These are phyloP conservation scores for Russula sp. DNA, from an alignment of 768 basidiomycete genomes.

Conservation along the genomic window DNA sequence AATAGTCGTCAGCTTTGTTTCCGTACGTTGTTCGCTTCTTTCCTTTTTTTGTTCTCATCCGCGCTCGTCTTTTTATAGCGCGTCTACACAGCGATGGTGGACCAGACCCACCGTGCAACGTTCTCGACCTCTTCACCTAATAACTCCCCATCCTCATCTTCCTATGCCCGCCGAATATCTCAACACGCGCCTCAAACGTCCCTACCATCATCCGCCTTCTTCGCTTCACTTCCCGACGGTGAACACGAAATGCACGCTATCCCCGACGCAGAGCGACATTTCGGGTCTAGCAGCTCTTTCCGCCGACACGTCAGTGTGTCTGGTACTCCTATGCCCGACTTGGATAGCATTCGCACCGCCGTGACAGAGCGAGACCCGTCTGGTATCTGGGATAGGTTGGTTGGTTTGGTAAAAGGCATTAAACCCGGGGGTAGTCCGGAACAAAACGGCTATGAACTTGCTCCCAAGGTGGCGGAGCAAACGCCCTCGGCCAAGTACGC, in stretches of 20 bases:
- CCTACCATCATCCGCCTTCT: slow-evolving; percentile 81
- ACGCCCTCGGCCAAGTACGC: slow-evolving; percentile 23
- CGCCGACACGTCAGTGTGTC: slow-evolving; percentile 52
- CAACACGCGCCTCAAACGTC: slow-evolving; percentile 42
- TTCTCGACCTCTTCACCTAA: not conserved
- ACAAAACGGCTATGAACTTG: slow-evolving; percentile 43
- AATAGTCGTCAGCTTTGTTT: not conserved
- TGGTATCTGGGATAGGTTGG: slow-evolving; percentile 48
- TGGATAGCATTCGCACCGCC: slow-evolving; percentile 35
- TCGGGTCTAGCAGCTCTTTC: slow-evolving; percentile 80
- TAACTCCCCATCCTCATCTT: not conserved
- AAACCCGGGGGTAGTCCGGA: slow-evolving; percentile 37
- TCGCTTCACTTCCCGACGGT: slow-evolving; percentile 55
- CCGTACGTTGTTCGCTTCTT: not conserved
- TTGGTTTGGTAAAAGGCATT: slow-evolving; percentile 42
- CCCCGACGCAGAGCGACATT: slow-evolving; percentile 66
- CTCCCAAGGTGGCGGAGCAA: slow-evolving; percentile 6
- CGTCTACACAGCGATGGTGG: not conserved
- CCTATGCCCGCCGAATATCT: slow-evolving; percentile 17
- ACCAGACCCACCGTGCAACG: not conserved
- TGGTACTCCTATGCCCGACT: slow-evolving; percentile 41
- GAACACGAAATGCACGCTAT: slow-evolving; percentile 47
- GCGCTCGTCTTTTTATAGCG: not conserved
- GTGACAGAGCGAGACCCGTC: slow-evolving; percentile 35
- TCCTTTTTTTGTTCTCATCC: not conserved